Base-by-base conservation (phyloP, 345 rosid species). In the Nephelium lappaceum region DNA sequence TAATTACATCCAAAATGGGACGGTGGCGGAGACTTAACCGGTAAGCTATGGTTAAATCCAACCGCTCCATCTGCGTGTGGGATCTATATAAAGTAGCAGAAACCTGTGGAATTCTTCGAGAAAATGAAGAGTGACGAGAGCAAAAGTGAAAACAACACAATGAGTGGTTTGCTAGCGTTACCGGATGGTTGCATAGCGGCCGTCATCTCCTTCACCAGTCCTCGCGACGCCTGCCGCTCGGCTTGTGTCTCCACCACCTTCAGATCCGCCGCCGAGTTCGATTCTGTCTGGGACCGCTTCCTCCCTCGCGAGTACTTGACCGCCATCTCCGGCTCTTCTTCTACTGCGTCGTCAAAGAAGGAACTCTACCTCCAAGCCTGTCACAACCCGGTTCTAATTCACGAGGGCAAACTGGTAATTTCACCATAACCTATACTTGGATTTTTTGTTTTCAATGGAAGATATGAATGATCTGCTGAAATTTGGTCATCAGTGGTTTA, bases 231-330 rank as follows among this genome's bases (percentile, higher is more conserved):
- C 1, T 83, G 85, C 76, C 39, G 78, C 6, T 43, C 77, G 15
- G 67, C 83, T 8, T 25, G 62, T 10, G 77, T 80, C 23, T 85
- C 85, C n/a, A 66, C 60, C 18, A 19, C 31, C 5, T 80, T 85
- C 53, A 65, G 49, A 70, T 80, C 80, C 31, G 80, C 78, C 0
- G 68, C 83, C 11, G 80, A 79, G 14, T 84, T 85, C 0, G 87
- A 84, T 70, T 64, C 77, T 21, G 87, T 81, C 47, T 82, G 87
- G 87, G 63, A 31, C 3, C 67, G 39, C 36, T 77, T 81, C 69
- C 71, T 84, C 11, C 87, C 87, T 8, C 25, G 71, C 3, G 85
- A 79, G 0, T 75, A 65, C 42, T 41, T 2, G n/a, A 1, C 80
- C 21, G 27, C 77, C 1, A 47, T 79, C 21, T 57, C 75, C 24